These are phyloP conservation scores for Citrullus mucosospermus DNA, from an alignment of 306 rosid species.

Conservation along the genomic window DNA sequence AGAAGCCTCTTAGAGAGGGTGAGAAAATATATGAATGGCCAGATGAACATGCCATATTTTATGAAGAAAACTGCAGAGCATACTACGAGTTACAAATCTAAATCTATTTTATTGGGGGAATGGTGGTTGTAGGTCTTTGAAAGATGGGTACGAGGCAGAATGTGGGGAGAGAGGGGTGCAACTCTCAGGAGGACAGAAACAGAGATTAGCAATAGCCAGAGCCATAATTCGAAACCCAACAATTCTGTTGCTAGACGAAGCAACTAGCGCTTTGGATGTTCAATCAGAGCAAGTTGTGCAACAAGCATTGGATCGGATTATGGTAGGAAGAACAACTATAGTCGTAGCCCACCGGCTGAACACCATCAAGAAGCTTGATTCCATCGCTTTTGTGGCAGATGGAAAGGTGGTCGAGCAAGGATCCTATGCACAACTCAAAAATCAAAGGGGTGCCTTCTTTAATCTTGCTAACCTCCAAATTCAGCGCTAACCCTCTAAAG, in stretches of 20 bases:
- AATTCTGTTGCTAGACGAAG: slow-evolving; percentile 65
- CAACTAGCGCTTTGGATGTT: slow-evolving; percentile 86
- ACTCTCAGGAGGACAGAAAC: slow-evolving; percentile 93
- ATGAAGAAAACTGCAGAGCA: not conserved
- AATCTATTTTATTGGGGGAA: not conserved
- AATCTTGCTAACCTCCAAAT: slow-evolving; percentile 48
- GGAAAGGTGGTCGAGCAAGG: slow-evolving; percentile 83
- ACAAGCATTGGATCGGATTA: slow-evolving; percentile 74
- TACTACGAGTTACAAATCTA: not conserved
- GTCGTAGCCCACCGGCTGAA: slow-evolving; percentile 87
- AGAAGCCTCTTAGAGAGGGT: not conserved
- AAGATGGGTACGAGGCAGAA: slow-evolving; percentile 75
- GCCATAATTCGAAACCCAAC: slow-evolving; percentile 81
- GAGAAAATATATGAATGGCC: not conserved
- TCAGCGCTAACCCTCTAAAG: slow-evolving; percentile 4
- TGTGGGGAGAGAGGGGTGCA: slow-evolving; percentile 98
- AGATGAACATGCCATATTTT: not conserved
- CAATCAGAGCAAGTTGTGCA: slow-evolving; percentile 87
- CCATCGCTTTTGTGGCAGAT: slow-evolving; percentile 65
- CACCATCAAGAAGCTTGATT: slow-evolving; percentile 72
- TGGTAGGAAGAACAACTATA: slow-evolving; percentile 80
- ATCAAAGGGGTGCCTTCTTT: slow-evolving; percentile 73
- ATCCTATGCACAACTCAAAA: slow-evolving; percentile 64
- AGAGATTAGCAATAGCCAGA: slow-evolving; percentile 84
- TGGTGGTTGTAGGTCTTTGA: slow-evolving; percentile 39